Evolutionary conservation across 1,284 basidiomycete genomes (phyloP).

Genomic region (Pascua sp.): DNA sequence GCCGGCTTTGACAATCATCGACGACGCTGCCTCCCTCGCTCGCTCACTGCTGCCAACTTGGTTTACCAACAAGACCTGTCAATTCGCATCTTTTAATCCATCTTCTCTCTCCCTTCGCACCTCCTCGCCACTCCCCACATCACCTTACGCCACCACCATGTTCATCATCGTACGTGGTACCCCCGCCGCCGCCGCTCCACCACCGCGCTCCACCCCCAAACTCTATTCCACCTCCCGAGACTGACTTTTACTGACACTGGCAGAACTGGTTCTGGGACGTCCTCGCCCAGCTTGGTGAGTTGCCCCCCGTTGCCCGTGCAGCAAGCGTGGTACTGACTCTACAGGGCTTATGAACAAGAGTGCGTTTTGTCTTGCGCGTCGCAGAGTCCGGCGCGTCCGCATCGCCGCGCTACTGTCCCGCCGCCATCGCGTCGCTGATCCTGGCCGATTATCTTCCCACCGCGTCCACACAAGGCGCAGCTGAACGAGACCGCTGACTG

Average conservation of each 20-base stretch:
- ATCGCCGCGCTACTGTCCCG: no score
- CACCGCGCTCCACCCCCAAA: not conserved
- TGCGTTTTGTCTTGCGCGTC: conserved; percentile 23
- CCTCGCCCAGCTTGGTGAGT: conserved; percentile 79
- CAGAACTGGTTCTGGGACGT: conserved; percentile 92
- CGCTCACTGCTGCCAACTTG: no score
- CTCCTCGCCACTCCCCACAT: not conserved
- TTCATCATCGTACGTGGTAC: conserved; percentile 59
- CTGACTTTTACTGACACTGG: not conserved
- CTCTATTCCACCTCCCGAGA: not conserved
- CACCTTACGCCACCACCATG: conserved; percentile 53
- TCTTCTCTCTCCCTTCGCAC: not conserved
- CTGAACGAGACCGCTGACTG: not conserved
- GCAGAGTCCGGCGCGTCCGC: not conserved
- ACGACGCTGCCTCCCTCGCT: no score
- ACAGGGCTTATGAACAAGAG: conserved; percentile 96
- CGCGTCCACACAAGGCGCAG: not conserved
- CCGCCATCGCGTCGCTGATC: no score
- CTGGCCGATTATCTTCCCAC: no score
- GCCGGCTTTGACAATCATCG: not conserved
- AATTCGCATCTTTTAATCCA: not conserved
- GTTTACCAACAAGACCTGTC: not conserved
- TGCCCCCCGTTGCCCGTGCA: not conserved
- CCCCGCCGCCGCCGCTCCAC: not conserved
- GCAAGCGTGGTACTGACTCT: conserved; percentile 1